Conservation (phyloP, 768 basidiomycete species). For the Termitomyces bulborhizus region DNA sequence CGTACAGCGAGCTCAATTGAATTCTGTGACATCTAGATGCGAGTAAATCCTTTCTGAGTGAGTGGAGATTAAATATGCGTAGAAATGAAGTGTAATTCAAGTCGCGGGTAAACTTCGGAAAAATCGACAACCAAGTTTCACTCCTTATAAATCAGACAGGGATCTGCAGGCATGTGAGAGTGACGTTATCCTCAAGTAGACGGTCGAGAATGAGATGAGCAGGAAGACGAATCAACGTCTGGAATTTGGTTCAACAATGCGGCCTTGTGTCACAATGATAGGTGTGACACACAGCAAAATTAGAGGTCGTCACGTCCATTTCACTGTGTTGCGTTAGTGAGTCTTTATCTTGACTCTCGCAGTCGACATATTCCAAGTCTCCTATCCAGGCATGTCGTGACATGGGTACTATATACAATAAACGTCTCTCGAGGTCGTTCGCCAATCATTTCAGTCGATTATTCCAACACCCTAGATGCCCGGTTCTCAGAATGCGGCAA, state of each 20-base stretch:
- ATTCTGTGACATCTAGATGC: constrained; percentile 2
- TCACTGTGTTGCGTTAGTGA: neutral
- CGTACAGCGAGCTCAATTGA: constrained; percentile 8
- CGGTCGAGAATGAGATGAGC: too few relatives aligned
- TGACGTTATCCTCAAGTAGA: too few relatives aligned
- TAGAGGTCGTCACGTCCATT: neutral
- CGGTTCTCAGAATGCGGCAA: neutral
- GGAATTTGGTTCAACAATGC: too few relatives aligned
- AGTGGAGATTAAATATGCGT: neutral
- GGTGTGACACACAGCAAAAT: neutral
- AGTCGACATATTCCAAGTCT: neutral
- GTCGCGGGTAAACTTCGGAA: constrained; percentile 1
- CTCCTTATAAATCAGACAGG: too few relatives aligned
- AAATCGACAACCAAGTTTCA: neutral
- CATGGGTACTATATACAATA: neutral
- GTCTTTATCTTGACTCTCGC: neutral
- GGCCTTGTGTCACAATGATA: neutral
- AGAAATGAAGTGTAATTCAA: neutral
- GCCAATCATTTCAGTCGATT: neutral
- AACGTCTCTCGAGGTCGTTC: neutral
- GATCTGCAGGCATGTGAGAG: too few relatives aligned
- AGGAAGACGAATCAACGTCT: too few relatives aligned
- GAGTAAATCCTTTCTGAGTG: neutral
- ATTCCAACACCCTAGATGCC: neutral
- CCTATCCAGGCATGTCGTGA: neutral